Evolutionary conservation across 129 eudicot species (phyloP).

Genomic region (Ambrosia trifida): DNA sequence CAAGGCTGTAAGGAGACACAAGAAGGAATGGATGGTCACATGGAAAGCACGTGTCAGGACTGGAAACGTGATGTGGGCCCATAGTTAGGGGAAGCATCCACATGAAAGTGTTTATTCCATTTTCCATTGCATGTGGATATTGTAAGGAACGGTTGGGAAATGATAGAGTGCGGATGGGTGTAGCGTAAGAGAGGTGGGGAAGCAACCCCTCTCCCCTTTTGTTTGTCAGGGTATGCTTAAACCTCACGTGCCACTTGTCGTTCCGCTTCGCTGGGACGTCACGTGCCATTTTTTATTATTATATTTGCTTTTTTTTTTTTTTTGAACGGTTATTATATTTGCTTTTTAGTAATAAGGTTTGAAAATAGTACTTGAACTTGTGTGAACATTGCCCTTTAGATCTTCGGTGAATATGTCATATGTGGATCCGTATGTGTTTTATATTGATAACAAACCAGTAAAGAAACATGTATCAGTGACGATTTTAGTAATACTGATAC

Average conservation of each 20-base stretch:
- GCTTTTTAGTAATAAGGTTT: neutral
- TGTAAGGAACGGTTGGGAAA: slow-evolving; percentile 34
- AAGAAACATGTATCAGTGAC: no score
- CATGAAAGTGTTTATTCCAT: slow-evolving; percentile 45
- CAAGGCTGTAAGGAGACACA: neutral
- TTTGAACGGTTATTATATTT: no score
- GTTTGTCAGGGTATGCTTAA: slow-evolving; percentile 30
- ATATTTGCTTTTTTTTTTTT: no score
- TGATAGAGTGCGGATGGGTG: slow-evolving; percentile 38
- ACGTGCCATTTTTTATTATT: slow-evolving; percentile 28
- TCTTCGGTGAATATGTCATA: neutral
- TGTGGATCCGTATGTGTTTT: no score
- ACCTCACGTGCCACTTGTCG: slow-evolving; percentile 41
- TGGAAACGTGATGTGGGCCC: slow-evolving; percentile 55
- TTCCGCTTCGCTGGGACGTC: slow-evolving; percentile 39
- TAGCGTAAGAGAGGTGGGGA: slow-evolving; percentile 20
- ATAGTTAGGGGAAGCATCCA: slow-evolving; percentile 39
- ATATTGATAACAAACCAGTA: no score
- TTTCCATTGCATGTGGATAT: slow-evolving; percentile 36
- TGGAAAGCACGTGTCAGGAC: slow-evolving; percentile 53
- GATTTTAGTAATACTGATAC: no score
- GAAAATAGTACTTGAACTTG: slow-evolving; percentile 11
- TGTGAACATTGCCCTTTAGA: neutral
- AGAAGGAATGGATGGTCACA: slow-evolving; percentile 22
- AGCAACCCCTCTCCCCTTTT: slow-evolving; percentile 8